phyloP scores from a whole-genome alignment of 768 basidiomycete species.

The Inosperma sp. region DNA sequence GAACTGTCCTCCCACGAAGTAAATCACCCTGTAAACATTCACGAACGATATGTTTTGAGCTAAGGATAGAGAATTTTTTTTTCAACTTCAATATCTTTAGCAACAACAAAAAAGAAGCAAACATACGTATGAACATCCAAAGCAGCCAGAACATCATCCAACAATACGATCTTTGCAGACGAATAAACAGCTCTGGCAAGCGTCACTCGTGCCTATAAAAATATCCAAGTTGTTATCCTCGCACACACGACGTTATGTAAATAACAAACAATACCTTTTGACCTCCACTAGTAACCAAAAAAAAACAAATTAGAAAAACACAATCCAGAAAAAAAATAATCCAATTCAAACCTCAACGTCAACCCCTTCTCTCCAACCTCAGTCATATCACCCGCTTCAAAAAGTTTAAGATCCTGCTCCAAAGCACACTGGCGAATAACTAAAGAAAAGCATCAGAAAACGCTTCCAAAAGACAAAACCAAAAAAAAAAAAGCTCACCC shows the following conservation, averaged over 20 bases:
- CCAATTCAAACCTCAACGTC: slow-evolving; percentile 35
- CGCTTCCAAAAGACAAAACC: background rate
- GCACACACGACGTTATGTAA: too few species aligned
- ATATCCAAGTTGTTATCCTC: too few species aligned
- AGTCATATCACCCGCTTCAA: slow-evolving; percentile 63
- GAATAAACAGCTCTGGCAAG: slow-evolving; percentile 31
- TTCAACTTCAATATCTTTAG: too few species aligned
- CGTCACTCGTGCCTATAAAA: slow-evolving; percentile 39
- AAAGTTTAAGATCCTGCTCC: slow-evolving; percentile 64
- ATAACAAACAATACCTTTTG: slow-evolving; percentile 30
- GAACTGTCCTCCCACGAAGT: slow-evolving; percentile 71
- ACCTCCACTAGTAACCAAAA: slow-evolving; percentile 35
- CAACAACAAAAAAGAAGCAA: background rate
- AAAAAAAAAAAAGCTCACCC: slow-evolving; percentile 13
- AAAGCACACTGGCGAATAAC: slow-evolving; percentile 72
- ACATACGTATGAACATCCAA: slow-evolving; percentile 38
- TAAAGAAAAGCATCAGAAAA: slow-evolving; percentile 2
- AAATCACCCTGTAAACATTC: slow-evolving; percentile 79
- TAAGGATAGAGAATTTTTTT: slow-evolving; percentile 52
- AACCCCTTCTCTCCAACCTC: slow-evolving; percentile 72
- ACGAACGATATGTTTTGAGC: slow-evolving; percentile 75
- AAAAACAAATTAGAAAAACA: background rate
- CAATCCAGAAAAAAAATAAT: background rate
- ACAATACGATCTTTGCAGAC: slow-evolving; percentile 50
- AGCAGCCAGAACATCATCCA: slow-evolving; percentile 69